phyloP scores from a whole-genome alignment of 495 filamentous ascomycete genomes.

The Daldinia concentrica region DNA sequence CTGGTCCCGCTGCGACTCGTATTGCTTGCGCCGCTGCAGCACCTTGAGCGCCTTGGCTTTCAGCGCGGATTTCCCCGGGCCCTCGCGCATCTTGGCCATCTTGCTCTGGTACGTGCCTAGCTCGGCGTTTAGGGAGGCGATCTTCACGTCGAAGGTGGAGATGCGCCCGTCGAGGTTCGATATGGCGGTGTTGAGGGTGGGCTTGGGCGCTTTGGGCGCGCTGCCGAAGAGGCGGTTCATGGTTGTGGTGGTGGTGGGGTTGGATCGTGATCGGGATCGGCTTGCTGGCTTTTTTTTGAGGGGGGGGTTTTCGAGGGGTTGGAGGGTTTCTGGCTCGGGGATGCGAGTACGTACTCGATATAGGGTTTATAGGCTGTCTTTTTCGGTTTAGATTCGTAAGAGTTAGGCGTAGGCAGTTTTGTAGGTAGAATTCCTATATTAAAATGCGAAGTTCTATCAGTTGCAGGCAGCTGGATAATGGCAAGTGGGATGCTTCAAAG shows the following conservation, averaged over 20 bases:
- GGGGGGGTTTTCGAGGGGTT: constrained; percentile 28
- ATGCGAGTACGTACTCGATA: not conserved
- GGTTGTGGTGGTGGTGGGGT: constrained; percentile 7
- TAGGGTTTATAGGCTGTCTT: not conserved
- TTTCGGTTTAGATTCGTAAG: too few relatives aligned
- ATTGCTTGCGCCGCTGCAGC: constrained; percentile 93
- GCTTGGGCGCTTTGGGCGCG: constrained; percentile 88
- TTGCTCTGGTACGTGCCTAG: constrained; percentile 87
- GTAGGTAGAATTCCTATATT: not conserved
- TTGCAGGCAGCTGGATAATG: constrained; percentile 6
- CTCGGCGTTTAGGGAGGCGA: constrained; percentile 89
- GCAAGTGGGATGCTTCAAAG: not conserved
- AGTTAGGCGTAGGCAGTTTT: too few relatives aligned
- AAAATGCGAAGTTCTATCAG: not conserved
- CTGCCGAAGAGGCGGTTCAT: constrained; percentile 98
- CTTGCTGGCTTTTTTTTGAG: not conserved
- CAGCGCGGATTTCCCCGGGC: constrained; percentile 91
- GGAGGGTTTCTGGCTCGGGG: not conserved
- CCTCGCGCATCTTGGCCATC: constrained; percentile 93
- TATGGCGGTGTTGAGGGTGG: constrained; percentile 88
- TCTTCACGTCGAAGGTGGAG: constrained; percentile 92
- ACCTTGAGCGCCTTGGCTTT: constrained; percentile 96
- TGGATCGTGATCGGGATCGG: not conserved
- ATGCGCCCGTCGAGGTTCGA: constrained; percentile 88
- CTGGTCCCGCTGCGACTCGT: constrained; percentile 94